These are phyloP conservation scores for Desmodesmus armatus DNA, from an alignment of 139 green algal genomes.

Conservation along the genomic window DNA sequence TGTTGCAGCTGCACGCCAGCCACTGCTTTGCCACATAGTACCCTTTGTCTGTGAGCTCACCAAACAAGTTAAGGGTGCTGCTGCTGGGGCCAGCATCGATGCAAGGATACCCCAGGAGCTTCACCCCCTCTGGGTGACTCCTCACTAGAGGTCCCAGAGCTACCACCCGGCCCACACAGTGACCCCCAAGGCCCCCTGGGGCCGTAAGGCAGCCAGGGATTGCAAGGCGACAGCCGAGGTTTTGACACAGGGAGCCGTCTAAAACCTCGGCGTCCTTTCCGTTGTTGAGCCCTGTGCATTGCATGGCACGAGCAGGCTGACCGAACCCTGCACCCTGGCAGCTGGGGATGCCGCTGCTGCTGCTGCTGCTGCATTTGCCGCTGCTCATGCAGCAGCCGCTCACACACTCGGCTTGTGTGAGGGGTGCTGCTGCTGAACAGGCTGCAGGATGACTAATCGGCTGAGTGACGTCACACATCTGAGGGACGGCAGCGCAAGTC, in stretches of 20 bases:
- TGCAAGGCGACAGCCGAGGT: constrained; percentile 28
- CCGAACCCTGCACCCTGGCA: too few species aligned
- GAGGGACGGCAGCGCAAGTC: neutral
- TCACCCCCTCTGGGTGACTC: constrained; percentile 2
- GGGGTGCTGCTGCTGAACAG: constrained; percentile 10
- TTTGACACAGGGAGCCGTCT: neutral
- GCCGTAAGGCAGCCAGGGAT: constrained; percentile 27
- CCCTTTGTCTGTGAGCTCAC: neutral
- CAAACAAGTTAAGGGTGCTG: constrained; percentile 1
- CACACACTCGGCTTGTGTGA: constrained; percentile 24
- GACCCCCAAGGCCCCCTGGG: neutral
- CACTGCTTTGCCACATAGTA: constrained; percentile 32
- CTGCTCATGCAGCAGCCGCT: constrained; percentile 41
- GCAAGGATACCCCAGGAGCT: constrained; percentile 31
- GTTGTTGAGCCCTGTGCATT: constrained; percentile 13
- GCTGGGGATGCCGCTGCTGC: constrained; percentile 10
- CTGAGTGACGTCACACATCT: neutral
- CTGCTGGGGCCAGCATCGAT: constrained; percentile 21
- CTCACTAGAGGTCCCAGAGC: constrained; percentile 2
- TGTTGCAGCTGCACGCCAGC: constrained; percentile 16
- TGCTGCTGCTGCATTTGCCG: constrained; percentile 48
- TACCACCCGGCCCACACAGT: constrained; percentile 36
- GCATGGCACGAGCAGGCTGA: neutral
- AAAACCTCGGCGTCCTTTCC: neutral
- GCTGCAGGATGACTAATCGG: neutral